phyloP scores from a whole-genome alignment of 306 rosid species.

The Vicia sativa region DNA sequence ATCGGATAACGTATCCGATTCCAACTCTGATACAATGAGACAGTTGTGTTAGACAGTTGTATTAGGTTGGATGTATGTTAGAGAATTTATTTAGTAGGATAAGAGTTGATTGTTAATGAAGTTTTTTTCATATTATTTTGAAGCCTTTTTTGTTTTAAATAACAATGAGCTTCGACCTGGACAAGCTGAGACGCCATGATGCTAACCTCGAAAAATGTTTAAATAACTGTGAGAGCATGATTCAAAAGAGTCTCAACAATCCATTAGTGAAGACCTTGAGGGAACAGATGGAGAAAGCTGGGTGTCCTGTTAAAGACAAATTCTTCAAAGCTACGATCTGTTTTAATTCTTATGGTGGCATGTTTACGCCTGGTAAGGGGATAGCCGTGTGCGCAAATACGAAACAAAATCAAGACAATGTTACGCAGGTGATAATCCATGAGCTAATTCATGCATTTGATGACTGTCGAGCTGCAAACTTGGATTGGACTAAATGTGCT shows the following conservation, averaged over 20 bases:
- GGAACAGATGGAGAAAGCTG: conserved; percentile 67
- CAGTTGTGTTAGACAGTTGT: no score
- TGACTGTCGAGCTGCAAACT: conserved; percentile 66
- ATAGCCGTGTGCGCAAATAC: conserved; percentile 57
- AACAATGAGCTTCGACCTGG: no score
- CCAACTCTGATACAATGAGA: no score
- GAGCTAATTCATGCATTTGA: conserved; percentile 79
- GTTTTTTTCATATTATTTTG: no score
- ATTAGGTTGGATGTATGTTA: no score
- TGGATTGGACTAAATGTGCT: conserved; percentile 75
- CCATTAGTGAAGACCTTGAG: conserved; percentile 62
- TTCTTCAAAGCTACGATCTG: conserved; percentile 54
- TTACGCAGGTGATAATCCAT: conserved; percentile 65
- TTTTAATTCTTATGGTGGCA: conserved; percentile 39
- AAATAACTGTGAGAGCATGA: background rate
- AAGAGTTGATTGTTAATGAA: no score
- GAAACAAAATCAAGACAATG: conserved; percentile 64
- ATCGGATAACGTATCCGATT: no score
- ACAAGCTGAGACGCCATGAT: no score
- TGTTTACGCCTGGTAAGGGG: conserved; percentile 61
- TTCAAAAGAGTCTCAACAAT: background rate
- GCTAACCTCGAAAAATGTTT: background rate
- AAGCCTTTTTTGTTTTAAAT: no score
- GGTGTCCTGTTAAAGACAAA: conserved; percentile 55
- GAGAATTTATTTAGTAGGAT: no score